Evolutionary conservation across 768 basidiomycete genomes (phyloP), one percentile per base, ranked within the genome.

Genomic region (Lyophyllum semitale): DNA sequence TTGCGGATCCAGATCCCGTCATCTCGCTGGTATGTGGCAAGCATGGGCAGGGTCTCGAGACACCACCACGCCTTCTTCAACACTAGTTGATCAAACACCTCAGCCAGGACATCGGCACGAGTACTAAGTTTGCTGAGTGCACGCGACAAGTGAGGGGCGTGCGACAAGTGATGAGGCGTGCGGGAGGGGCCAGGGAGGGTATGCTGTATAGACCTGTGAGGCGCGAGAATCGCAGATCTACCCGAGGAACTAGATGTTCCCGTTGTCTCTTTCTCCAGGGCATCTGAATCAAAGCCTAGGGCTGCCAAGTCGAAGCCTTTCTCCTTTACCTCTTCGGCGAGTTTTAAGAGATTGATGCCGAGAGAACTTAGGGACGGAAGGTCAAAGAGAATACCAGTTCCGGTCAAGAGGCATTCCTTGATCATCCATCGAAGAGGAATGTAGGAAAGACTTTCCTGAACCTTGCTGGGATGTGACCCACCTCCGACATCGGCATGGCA

Each of bases 361-460:
- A 68, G 44, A 8, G 23, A 23, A 20, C 44, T 38, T 20, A 69
- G 54, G 22, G 56, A 62, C n/a, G 61, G 43, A 26, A 54, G 30
- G 29, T 69, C 29, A 23, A 54, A 50, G 18, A 55, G 48, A 8
- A 55, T 50, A n/a, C 33, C 33, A 8, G 42, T 50, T 23, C 43
- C 60, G 23, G 53, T 48, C 11, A 64, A 13, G 27, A 69, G 51
- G 43, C 61, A 65, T 45, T 70, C 68, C 23, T 62, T 67, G 49
- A 69, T 67, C 68, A 69, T 69, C 68, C 68, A 69, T 20, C 68
- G 56, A 41, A 69, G 53, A 1, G 66, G 63, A 33, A 69, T 66
- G 40, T 57, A 60, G 1, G 66, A 65, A 8, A 69, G 54, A 47
- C 65, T 68, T 23, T 60, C 54, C 12, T 54, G 51, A 15, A 59